phyloP scores from a whole-genome alignment of 148 eudicot species.

The Rhododendron vialii region DNA sequence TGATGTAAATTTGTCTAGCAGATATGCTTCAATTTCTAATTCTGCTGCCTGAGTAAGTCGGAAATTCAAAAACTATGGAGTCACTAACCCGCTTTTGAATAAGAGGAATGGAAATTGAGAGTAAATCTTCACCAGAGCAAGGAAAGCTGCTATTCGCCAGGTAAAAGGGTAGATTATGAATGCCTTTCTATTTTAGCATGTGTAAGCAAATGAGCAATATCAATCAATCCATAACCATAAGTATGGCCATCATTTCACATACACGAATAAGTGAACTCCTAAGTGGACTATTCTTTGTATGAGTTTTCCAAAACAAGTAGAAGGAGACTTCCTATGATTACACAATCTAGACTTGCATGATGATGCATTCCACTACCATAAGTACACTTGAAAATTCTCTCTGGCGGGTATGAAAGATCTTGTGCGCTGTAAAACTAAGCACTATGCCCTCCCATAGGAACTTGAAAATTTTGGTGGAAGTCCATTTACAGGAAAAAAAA shows the following conservation, averaged over 20 bases:
- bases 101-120: neutral
- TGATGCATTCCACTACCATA: neutral
- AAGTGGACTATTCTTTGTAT: neutral
- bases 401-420: neutral
- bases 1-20: conserved; percentile 93
- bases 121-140: neutral
- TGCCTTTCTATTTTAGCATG: neutral
- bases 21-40: conserved; percentile 92
- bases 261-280: neutral
- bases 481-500: neutral
- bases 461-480: neutral
- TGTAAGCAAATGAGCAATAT: neutral
- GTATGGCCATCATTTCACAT: neutral
- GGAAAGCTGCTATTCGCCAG: neutral
- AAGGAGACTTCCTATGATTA: neutral
- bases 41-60: conserved; percentile 65
- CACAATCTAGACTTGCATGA: neutral
- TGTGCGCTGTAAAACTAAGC: neutral
- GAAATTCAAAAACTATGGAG: neutral
- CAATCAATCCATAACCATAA: neutral
- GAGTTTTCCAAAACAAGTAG: neutral
- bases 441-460: neutral
- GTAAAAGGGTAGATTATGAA: neutral
- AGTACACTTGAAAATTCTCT: neutral
- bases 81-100: neutral